Conservation (phyloP, 2,329 filamentous ascomycete species). For the Aureobasidium sp. region DNA sequence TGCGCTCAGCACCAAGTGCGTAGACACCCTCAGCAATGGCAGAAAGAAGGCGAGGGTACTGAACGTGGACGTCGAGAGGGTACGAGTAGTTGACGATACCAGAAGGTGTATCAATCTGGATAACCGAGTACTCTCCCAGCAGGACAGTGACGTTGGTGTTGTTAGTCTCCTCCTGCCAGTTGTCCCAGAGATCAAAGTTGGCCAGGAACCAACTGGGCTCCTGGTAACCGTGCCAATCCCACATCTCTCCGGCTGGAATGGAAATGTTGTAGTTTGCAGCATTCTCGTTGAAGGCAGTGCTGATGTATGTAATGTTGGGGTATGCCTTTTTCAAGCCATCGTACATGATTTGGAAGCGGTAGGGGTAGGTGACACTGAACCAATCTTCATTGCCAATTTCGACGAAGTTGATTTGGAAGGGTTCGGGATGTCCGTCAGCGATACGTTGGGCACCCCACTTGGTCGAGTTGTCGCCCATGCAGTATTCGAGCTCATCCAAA, state of each 20-base stretch:
- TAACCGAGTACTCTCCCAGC: constrained; percentile 25
- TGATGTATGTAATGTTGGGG: constrained; percentile 49
- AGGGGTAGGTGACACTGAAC: constrained; percentile 31
- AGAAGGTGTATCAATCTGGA: constrained; percentile 25
- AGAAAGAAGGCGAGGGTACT: constrained; percentile 26
- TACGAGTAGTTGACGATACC: constrained; percentile 24
- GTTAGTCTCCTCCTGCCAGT: constrained; percentile 26
- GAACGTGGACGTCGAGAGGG: constrained; percentile 22
- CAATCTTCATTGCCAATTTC: constrained; percentile 63
- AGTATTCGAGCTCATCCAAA: constrained; percentile 56
- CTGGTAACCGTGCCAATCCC: constrained; percentile 40
- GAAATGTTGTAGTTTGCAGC: constrained; percentile 28
- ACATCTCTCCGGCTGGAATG: constrained; percentile 30
- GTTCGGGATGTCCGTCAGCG: constrained; percentile 52
- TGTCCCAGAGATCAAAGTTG: constrained; percentile 38
- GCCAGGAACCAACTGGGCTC: constrained; percentile 35
- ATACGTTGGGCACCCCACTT: constrained; percentile 53
- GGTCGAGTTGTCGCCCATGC: constrained; percentile 46
- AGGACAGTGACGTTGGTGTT: constrained; percentile 22
- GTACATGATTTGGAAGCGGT: constrained; percentile 53
- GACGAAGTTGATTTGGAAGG: constrained; percentile 53
- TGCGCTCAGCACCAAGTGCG: constrained; percentile 26
- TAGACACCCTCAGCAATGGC: constrained; percentile 28
- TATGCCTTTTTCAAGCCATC: constrained; percentile 50
- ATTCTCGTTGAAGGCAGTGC: constrained; percentile 24